These are phyloP conservation scores for Rhododendron ferrugineum DNA, from an alignment of 148 eudicot species.

Conservation along the genomic window DNA sequence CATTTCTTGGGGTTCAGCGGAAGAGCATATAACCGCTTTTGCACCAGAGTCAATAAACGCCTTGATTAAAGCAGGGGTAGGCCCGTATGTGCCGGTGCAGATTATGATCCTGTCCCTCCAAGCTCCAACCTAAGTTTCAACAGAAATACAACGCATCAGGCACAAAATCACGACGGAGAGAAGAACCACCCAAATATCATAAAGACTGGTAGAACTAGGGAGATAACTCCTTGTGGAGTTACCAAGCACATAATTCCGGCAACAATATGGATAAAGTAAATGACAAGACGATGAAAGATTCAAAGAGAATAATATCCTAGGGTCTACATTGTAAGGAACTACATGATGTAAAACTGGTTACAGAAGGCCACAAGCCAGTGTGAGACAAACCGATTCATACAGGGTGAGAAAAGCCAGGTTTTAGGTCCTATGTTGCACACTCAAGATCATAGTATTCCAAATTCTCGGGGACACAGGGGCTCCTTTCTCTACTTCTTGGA, in stretches of 20 bases:
- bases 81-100: constrained; percentile 68
- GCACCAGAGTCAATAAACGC: constrained; percentile 89
- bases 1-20: constrained; percentile 73
- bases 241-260: neutral
- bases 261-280: neutral
- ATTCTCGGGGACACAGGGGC: neutral
- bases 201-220: neutral
- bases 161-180: neutral
- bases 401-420: neutral
- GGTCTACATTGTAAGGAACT: neutral
- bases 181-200: neutral
- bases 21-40: constrained; percentile 86
- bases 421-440: neutral
- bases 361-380: neutral
- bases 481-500: neutral
- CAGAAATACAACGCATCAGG: neutral
- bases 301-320: neutral
- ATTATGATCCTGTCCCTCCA: constrained; percentile 95
- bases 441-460: neutral
- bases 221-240: neutral
- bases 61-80: constrained; percentile 58
- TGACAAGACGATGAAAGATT: neutral
- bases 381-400: neutral
- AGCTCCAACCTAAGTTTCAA: constrained; percentile 63
- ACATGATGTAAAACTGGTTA: neutral